A percentile compares a stretch with the other conserved stretches of the same genome.
Conservation (phyloP, 331 rosid species). For the Acacia pycnantha region DNA sequence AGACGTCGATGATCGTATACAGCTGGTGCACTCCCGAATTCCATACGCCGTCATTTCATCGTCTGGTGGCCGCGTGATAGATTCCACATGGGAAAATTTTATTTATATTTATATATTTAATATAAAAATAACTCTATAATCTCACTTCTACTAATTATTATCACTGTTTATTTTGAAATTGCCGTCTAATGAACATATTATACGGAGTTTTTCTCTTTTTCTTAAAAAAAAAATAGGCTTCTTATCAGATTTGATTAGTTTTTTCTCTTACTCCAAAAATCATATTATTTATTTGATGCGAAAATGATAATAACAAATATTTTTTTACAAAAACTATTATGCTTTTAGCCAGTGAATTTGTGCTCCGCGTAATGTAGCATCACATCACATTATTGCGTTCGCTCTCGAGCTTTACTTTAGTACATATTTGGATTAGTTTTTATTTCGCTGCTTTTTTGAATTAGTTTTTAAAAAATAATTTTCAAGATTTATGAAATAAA, state of each 20-base stretch:
- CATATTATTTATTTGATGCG: background rate
- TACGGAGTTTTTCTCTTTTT: background rate
- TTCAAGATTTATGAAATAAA: no score
- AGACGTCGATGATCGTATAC: background rate
- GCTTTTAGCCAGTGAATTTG: background rate
- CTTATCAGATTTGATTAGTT: background rate
- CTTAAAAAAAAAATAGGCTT: no score
- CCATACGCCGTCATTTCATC: constrained; percentile 1
- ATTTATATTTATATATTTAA: no score
- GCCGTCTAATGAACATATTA: background rate
- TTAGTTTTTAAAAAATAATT: no score
- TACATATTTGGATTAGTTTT: no score
- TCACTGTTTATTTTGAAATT: background rate
- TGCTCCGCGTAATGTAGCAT: background rate
- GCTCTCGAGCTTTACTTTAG: background rate
- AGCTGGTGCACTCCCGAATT: background rate
- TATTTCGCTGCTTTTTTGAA: no score
- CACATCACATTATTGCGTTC: background rate
- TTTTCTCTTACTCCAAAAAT: background rate
- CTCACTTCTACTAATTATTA: background rate
- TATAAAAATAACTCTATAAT: background rate
- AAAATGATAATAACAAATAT: background rate
- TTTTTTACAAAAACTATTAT: background rate
- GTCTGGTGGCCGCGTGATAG: background rate
- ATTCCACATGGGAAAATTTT: background rate